Base-by-base conservation (phyloP, 2,329 filamentous ascomycete genomes). In the Blastomyces emzantsi region DNA sequence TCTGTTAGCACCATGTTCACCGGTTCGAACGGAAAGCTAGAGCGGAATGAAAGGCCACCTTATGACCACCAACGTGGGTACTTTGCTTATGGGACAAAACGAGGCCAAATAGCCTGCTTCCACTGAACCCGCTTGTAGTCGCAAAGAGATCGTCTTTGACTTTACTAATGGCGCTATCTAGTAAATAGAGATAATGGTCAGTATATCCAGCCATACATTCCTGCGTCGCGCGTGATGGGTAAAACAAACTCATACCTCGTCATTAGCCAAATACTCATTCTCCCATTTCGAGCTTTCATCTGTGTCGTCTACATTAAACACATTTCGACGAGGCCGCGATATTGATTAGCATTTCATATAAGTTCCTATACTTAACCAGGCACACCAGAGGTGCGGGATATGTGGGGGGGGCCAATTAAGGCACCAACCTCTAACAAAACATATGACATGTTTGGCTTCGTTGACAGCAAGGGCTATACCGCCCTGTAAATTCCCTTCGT, bases 31-130 rank as follows among this genome's bases (percentile, higher is more conserved):
- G 6, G 15, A 22, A 51, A 5, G 30, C 6, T 13, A 51, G 9
- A 39, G 59, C 15, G 25, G 57, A 60, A 65, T 17, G 17, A 30
- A 33, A 36, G 17, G 52, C 33, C 51, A 62, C 61, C 57, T 62
- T 45, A 57, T 65, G 25, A 95, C 80, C 19, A 96, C 83, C 9
- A 96, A 77, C 1, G 89, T 89, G 0, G 93, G 92, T n/a, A 86
- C 85, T 68, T 85, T 85, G 0, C 85, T 83, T n/a, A 96, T 79
- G 0, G 90, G 90, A 70, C 90, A 95, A 70, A 96, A 90, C 56
- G 90, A 90, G 11, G 87, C 84, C 17, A 97, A 80, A 70, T 91
- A 95, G 6, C 84, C 86, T 11, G 91, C 91, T 78, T 96, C 92
- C 67, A 89, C 84, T 1, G 89, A 92, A 28, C 87, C 90, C 22